Base-by-base conservation (phyloP, 257 asterid genomes). In the Plectranthus barbatus region DNA sequence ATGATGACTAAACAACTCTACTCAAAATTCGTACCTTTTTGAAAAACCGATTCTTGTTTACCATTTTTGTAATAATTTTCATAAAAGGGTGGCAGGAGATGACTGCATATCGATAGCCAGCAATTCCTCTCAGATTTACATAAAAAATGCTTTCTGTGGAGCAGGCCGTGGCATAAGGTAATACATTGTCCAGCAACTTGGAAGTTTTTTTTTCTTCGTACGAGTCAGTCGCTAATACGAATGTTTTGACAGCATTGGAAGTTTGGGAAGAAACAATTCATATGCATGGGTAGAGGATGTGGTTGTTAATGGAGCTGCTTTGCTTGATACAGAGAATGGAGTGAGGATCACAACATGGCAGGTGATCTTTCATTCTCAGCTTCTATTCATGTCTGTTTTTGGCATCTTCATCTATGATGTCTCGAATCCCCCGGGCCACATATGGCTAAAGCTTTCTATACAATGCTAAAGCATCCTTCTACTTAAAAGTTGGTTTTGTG, bases 121-220 rank as follows among this genome's bases (percentile, higher is more conserved):
- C 65, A 85, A 82, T 72, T 87, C 97, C 13, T 87, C 95, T 14
- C 68, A 42, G 48, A 84, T 90, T 44, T 71, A 65, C 5, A 55
- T 84, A 0, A 73, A 62, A 63, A 76, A 76, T 34, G 64, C 82
- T 53, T 24, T 77, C 36, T 90, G 96, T 59, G 84, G 84, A 0
- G 80, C 83, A 4, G 96, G 97, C 53, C 96, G 87, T 50, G 97
- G 97, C 51, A 90, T 90, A 79, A 90, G 97, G 97, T 90, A 76
- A 61, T n/a, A 33, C 11, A 0, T 60, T 44, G 42, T 13, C 53
- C 24, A 9, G 5, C 21, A 9, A 29, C 29, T 23, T 48, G 18
- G 26, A 52, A 19, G 3, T 39, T 40, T 9, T 14, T 9, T 40
- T n/a, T n/a, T n/a, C n/a, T n/a, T n/a, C n/a, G n/a, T n/a, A 3